A percentile compares a stretch with the other conserved stretches of the same genome.
Evolutionary conservation across 306 rosid species (phyloP).

Genomic region (Castanospermum australe): DNA sequence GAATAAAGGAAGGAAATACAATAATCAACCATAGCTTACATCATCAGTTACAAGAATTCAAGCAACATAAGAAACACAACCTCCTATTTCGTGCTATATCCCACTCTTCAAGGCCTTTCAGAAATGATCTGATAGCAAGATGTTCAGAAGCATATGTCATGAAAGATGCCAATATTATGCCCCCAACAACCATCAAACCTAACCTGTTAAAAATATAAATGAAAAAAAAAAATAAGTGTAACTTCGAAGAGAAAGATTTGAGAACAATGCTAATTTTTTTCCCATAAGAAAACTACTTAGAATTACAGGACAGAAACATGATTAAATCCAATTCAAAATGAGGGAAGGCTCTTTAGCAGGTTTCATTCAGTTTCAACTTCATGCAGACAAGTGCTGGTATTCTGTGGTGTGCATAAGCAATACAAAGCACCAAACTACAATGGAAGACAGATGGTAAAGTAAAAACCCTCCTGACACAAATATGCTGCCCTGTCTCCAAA

Average conservation of each 20-base stretch:
- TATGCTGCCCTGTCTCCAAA: background rate
- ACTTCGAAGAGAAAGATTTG: background rate
- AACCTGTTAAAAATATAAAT: constrained; percentile 63
- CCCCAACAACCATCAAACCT: constrained; percentile 90
- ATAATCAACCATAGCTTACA: constrained; percentile 26
- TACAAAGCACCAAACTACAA: background rate
- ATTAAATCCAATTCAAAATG: background rate
- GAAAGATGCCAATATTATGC: constrained; percentile 80
- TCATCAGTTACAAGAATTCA: background rate
- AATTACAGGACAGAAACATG: background rate
- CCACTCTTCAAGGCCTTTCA: constrained; percentile 75
- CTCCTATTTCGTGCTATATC: constrained; percentile 54
- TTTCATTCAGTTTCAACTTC: background rate
- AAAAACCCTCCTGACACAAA: background rate
- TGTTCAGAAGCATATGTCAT: constrained; percentile 94
- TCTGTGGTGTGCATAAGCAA: background rate
- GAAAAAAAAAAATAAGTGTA: background rate
- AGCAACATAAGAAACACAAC: constrained; percentile 57
- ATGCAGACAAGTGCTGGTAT: background rate
- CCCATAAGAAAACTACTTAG: constrained; percentile 2
- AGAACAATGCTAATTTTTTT: background rate
- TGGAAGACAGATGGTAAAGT: background rate
- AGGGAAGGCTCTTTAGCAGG: background rate
- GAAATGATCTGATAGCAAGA: constrained; percentile 80
- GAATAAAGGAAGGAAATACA: constrained; percentile 8